Evolutionary conservation across 2,329 filamentous ascomycete species (phyloP).

Genomic region (Hypoxylon sp.): DNA sequence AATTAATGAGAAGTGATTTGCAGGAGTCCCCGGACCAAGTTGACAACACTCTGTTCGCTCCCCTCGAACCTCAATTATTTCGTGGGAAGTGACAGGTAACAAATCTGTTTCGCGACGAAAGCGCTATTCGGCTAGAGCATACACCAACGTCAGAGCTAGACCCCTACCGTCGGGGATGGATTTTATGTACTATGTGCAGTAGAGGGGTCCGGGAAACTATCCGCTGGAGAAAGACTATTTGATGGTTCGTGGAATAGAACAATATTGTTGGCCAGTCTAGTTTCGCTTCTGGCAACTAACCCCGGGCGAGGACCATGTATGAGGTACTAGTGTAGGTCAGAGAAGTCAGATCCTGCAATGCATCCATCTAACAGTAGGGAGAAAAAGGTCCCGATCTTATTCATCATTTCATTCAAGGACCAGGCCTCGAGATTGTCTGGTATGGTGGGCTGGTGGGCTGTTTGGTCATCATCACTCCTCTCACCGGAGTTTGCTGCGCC

Average conservation of each 20-base stretch:
- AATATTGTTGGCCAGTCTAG: slow-evolving; percentile 16
- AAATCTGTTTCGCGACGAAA: slow-evolving; percentile 30
- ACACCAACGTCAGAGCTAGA: slow-evolving; percentile 30
- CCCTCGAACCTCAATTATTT: slow-evolving; percentile 38
- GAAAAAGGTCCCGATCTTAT: slow-evolving; percentile 44
- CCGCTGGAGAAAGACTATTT: slow-evolving; percentile 18
- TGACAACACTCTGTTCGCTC: slow-evolving; percentile 29
- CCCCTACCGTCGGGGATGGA: slow-evolving; percentile 17
- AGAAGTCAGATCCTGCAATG: slow-evolving; percentile 48
- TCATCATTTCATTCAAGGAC: slow-evolving; percentile 44
- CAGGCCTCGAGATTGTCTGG: slow-evolving; percentile 35
- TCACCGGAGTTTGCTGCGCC: slow-evolving; percentile 47
- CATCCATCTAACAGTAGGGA: slow-evolving; percentile 40
- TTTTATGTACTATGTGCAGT: slow-evolving; percentile 9
- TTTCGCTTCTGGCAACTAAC: slow-evolving; percentile 23
- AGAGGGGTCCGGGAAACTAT: slow-evolving; percentile 11
- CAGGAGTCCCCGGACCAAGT: slow-evolving; percentile 25
- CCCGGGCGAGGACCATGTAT: slow-evolving; percentile 31
- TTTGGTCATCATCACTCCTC: slow-evolving; percentile 37
- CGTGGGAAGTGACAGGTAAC: slow-evolving; percentile 41
- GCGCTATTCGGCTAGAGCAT: slow-evolving; percentile 33
- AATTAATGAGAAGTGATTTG: slow-evolving; percentile 43
- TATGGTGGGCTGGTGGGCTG: slow-evolving; percentile 30
- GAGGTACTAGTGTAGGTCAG: slow-evolving; percentile 24
- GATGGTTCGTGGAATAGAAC: slow-evolving; percentile 15